Evolutionary conservation across 2,329 filamentous ascomycete species (phyloP), one percentile per base, ranked within the genome.

Genomic region (Botrytis porri): DNA sequence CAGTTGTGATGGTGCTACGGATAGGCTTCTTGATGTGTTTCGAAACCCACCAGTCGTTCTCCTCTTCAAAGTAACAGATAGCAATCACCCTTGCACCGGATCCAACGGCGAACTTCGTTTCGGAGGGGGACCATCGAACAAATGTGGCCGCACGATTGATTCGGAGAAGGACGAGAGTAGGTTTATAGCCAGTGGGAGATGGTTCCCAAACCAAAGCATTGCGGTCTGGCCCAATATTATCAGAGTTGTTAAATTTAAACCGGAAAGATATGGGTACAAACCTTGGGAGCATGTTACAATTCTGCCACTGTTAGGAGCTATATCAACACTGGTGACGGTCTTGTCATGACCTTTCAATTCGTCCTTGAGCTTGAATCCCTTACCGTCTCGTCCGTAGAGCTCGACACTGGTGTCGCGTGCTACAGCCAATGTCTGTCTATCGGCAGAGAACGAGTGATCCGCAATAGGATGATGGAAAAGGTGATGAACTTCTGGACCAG

Each of bases 1-100:
- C 90, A 25, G 93, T 94, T 72, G 96, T 98, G 79, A 99, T 95
- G 73, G 96, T 99, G 82, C 94, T 97, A 77, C 95, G 93, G 80
- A 99, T 97, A 32, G 96, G 96, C 88, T 98, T 99, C 89, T 98
- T 98, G 81, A 99, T 85, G 84, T 99, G 96, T 87, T 99, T 99
- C 54, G 95, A 98, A 60, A 99, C 95, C 96, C 96, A 99, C 96
- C 96, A 99, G 86, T 99, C 95, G 84, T 99, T 98, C 84, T 99
- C 96, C 82, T 97, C 93, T 81, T 99, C 96, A 79, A 99, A 99
- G 86, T 98, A 98, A 87, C 96, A 99, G 78, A 98, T 89, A 59
- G 96, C 94, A 80, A 99, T 97, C 77, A 97, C 92, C 76, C 96
- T 91, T 78, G 97, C 96, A 75, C 96, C 96, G 41, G 95, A 98